Evolutionary conservation across 176 grass and related monocot species (phyloP), one percentile per base, ranked within the genome.

Genomic region (Themeda triandra): DNA sequence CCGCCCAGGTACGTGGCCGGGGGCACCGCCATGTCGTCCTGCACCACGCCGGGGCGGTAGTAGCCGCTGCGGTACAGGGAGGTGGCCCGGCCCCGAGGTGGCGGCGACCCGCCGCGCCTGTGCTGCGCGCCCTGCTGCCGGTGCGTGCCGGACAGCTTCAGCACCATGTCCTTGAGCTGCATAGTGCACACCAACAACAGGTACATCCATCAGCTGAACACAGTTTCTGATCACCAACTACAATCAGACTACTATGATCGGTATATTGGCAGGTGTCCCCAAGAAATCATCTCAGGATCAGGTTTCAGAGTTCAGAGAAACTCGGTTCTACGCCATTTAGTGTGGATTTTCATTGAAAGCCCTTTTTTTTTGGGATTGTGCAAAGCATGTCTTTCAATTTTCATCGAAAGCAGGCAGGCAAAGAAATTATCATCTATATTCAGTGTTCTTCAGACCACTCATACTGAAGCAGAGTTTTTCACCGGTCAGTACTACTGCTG

Each of bases 151-250:
- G 89, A 91, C 85, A 91, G 84, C 85, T 91, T 91, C 80, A 91
- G 63, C 80, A 91, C 89, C 84, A 91, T 91, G 76, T 91, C 89
- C 89, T 91, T 91, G 29, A 90, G 84, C 88, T 90, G 88, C 88
- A 75, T 5, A 12, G 10, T 10, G 42, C 28, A 15, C 59, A 42
- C 46, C 17, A 65, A 28, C 5, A 64, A 79, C 32, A 10, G 0
- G 27, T 65, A 37, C 39, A 64, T 46, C 14, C 4, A 42, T 42
- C 40, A 42, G 40, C 39, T 8, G 39, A 6, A 40, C 39, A 46
- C 49, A 53, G 49, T 53, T 53, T 21, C 6, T 53, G 5, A 18
- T 53, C 0, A 53, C 18, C 44, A 46, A n/a, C 9, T 40, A 23
- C 65, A 51, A 10, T 58, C 49, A 24, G 15, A 51, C 28, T 39